A percentile compares a stretch with the other conserved stretches of the same genome.
Conservation (phyloP, 2,329 filamentous ascomycete genomes). For the Paecilomyces dactylethromorphus region DNA sequence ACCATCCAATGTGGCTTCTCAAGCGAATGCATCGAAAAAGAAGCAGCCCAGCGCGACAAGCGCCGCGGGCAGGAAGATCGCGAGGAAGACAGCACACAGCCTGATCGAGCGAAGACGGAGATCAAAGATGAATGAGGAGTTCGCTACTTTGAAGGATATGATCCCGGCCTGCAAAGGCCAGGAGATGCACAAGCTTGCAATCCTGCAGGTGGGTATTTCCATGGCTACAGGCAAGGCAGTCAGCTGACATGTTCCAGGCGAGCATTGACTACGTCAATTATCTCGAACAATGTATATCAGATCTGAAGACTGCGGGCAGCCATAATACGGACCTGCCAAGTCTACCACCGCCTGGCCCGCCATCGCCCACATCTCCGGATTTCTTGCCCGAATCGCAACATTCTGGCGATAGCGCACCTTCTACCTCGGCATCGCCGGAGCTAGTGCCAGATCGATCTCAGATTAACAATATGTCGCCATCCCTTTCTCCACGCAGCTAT, state of each 20-base stretch:
- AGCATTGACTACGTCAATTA: constrained; percentile 96
- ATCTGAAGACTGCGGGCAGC: constrained; percentile 58
- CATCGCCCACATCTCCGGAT: constrained; percentile 30
- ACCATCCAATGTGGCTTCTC: constrained; percentile 13
- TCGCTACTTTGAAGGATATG: constrained; percentile 86
- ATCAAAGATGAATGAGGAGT: constrained; percentile 99
- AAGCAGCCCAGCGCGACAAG: constrained; percentile 71
- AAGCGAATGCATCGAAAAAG: constrained; percentile 53
- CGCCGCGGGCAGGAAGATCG: constrained; percentile 87
- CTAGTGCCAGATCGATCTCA: constrained; percentile 17
- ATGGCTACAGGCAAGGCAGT: not conserved
- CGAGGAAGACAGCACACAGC: constrained; percentile 92
- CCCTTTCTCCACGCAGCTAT: constrained; percentile 24
- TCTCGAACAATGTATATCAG: constrained; percentile 76
- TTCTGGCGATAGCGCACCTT: constrained; percentile 19
- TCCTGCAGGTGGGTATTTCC: constrained; percentile 63
- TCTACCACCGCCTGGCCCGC: constrained; percentile 17
- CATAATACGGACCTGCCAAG: constrained; percentile 5
- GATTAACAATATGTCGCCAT: constrained; percentile 20
- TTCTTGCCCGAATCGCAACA: constrained; percentile 15
- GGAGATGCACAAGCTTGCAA: constrained; percentile 97
- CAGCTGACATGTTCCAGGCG: constrained; percentile 50
- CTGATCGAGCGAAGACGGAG: constrained; percentile 82
- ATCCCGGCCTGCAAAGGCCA: constrained; percentile 88
- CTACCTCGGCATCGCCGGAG: constrained; percentile 31